Conservation (phyloP, 148 eudicot genomes). For the Gaultheria prostrata region DNA sequence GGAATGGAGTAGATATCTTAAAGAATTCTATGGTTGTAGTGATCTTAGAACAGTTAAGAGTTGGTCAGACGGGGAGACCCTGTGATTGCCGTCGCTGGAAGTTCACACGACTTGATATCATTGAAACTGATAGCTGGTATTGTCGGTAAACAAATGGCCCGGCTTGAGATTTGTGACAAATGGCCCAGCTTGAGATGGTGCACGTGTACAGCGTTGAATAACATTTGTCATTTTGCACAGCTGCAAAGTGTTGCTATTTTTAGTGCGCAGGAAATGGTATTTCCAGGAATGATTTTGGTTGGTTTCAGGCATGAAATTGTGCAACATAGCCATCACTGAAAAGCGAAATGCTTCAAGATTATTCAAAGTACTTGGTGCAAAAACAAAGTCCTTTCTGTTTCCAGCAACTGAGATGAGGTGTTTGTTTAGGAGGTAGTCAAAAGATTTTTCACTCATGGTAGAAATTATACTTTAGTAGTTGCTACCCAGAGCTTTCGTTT, state of each 20-base stretch:
- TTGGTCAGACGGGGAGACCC: neutral
- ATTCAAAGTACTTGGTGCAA: constrained; percentile 25
- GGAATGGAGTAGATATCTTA: neutral
- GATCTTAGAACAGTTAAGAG: neutral
- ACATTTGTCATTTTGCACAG: constrained; percentile 19
- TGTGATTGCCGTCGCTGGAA: neutral
- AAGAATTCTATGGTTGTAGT: constrained; percentile 6
- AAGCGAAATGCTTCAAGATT: neutral
- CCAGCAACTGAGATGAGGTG: constrained; percentile 11
- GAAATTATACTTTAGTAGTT: constrained; percentile 2
- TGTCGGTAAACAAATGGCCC: constrained; percentile 4
- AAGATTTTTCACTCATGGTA: constrained; percentile 8
- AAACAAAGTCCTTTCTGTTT: constrained; percentile 26
- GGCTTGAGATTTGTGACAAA: constrained; percentile 4
- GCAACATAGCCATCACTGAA: constrained; percentile 22
- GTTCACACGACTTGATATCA: constrained; percentile 4
- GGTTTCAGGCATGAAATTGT: neutral
- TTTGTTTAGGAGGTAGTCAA: constrained; percentile 13
- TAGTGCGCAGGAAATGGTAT: neutral
- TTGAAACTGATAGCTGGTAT: neutral
- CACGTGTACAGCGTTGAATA: neutral
- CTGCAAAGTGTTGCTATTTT: neutral
- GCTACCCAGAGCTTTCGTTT: constrained; percentile 20
- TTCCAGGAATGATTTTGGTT: neutral
- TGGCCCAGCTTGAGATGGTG: constrained; percentile 6